These are phyloP conservation scores for Ichthyophthirius multifiliis DNA, from an alignment of 169 alveolate genomes.

Conservation along the genomic window DNA sequence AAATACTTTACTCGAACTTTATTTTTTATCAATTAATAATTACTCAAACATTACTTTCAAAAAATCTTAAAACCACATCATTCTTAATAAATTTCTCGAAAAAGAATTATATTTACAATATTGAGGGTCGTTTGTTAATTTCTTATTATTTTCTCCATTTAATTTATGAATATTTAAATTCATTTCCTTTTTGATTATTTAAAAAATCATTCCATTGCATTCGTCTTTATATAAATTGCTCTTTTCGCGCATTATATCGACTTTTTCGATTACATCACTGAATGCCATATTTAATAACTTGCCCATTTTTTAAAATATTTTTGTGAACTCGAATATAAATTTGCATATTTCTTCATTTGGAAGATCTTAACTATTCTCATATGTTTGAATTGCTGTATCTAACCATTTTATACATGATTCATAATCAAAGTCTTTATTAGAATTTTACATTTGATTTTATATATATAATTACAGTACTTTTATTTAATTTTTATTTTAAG, in stretches of 20 bases:
- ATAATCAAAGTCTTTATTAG: no score
- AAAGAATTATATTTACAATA: background rate
- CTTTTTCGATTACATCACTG: conserved; percentile 2
- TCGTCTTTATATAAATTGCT: background rate
- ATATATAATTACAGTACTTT: no score
- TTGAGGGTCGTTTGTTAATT: background rate
- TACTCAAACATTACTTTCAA: conserved; percentile 1
- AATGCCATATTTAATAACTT: background rate
- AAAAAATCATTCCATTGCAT: background rate
- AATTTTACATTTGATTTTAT: no score
- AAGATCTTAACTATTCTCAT: background rate
- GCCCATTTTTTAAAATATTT: background rate
- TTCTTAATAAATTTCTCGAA: conserved; percentile 7
- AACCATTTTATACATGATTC: background rate
- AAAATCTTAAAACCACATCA: conserved; percentile 3
- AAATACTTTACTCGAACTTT: background rate
- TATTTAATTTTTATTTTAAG: no score
- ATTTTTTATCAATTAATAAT: background rate
- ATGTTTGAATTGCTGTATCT: background rate
- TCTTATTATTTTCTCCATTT: background rate
- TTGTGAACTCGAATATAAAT: background rate
- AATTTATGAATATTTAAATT: background rate
- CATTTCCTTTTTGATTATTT: background rate
- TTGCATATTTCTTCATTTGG: background rate
- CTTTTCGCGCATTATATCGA: background rate